These are phyloP conservation scores for Globisporangium irregulare DNA, from an alignment of 352 stramenopile genomes.

Conservation along the genomic window DNA sequence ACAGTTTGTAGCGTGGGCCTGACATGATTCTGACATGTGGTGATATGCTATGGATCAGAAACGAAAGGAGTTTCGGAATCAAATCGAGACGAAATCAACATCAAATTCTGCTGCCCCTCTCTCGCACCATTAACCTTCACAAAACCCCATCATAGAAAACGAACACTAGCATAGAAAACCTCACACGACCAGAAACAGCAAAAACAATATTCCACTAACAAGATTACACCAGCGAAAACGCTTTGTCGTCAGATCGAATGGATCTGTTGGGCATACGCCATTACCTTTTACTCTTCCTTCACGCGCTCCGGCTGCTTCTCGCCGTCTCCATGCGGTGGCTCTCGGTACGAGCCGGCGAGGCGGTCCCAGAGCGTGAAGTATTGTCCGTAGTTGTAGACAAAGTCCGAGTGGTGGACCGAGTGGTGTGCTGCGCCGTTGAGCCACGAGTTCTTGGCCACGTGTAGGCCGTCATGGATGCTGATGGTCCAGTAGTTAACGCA, in stretches of 20 bases:
- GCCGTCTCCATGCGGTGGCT: conserved; percentile 27
- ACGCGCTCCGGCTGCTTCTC: not conserved
- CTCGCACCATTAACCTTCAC: not conserved
- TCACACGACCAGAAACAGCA: not conserved
- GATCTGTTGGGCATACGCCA: too few species aligned
- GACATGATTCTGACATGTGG: not conserved
- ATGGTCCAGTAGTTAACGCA: conserved; percentile 79
- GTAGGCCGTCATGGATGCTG: conserved; percentile 67
- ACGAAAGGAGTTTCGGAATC: not conserved
- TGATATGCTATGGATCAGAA: conserved; percentile 1
- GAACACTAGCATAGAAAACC: not conserved
- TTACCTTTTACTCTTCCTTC: conserved; percentile 2
- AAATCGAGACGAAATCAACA: conserved; percentile 5
- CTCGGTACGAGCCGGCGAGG: conserved; percentile 57
- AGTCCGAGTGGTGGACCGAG: conserved; percentile 60
- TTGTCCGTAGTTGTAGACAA: conserved; percentile 75
- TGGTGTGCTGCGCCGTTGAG: conserved; percentile 69
- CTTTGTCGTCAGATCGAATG: not conserved
- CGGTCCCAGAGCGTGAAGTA: conserved; percentile 80
- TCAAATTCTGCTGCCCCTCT: not conserved
- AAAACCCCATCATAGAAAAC: not conserved
- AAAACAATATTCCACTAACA: not conserved
- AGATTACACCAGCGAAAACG: not conserved
- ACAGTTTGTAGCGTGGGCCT: not conserved
- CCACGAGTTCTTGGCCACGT: conserved; percentile 54